These are phyloP conservation scores for Actinomortierella wolfii DNA, from an alignment of 371 early-diverging fungal species.

Conservation along the genomic window DNA sequence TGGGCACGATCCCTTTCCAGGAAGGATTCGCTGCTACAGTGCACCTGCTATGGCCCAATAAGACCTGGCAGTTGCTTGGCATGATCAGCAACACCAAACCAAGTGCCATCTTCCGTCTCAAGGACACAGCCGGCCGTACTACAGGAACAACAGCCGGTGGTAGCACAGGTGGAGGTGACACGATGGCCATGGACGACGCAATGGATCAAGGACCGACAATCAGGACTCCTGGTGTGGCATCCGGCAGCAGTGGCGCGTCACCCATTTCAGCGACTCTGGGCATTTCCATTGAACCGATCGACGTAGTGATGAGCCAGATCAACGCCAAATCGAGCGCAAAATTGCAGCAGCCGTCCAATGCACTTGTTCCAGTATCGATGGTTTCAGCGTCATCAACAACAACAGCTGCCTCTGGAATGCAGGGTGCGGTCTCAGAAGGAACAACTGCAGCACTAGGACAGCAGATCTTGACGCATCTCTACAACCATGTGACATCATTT, in stretches of 20 bases:
- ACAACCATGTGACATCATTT: slow-evolving; percentile 83
- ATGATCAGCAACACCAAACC: slow-evolving; percentile 70
- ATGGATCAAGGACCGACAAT: slow-evolving; percentile 15
- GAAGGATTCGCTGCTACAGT: slow-evolving; percentile 86
- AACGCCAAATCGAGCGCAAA: slow-evolving; percentile 5
- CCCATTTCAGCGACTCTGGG: slow-evolving; percentile 78
- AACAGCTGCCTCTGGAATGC: slow-evolving; percentile 5
- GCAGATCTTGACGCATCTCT: slow-evolving; percentile 70
- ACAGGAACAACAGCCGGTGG: neutral
- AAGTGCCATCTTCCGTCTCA: slow-evolving; percentile 82
- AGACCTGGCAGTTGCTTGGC: slow-evolving; percentile 86
- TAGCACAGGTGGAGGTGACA: slow-evolving; percentile 8
- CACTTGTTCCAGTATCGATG: neutral
- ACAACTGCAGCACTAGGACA: slow-evolving; percentile 38
- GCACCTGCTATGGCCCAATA: slow-evolving; percentile 87
- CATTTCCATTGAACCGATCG: slow-evolving; percentile 87
- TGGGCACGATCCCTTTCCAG: slow-evolving; percentile 86
- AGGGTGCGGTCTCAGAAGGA: slow-evolving; percentile 12
- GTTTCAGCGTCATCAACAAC: slow-evolving; percentile 15
- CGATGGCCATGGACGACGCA: slow-evolving; percentile 42
- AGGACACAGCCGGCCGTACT: slow-evolving; percentile 4
- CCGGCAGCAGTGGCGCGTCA: too few relatives aligned
- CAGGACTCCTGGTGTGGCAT: too few relatives aligned
- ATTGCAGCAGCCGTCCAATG: slow-evolving; percentile 1
- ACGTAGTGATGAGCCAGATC: slow-evolving; percentile 64